Percentiles rank a stretch among this genome's conserved stretches.
phyloP scores from a whole-genome alignment of 495 filamentous ascomycete species.

The Talaromyces trachyspermus region DNA sequence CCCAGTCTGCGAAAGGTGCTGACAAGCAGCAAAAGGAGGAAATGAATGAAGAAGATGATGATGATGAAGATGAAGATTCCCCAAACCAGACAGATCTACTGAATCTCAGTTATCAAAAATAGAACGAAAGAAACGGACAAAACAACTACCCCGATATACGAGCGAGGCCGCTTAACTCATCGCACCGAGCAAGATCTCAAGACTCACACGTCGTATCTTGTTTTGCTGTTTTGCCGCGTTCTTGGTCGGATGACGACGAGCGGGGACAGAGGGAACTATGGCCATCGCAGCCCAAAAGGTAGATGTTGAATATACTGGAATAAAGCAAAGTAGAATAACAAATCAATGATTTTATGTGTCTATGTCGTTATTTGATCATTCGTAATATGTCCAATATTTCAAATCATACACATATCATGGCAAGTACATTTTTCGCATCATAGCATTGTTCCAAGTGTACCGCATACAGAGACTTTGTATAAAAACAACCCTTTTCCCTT shows the following conservation, averaged over 20 bases:
- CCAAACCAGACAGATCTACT: background rate
- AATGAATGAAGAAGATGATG: constrained; percentile 16
- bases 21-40: constrained; percentile 22
- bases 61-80: constrained; percentile 10
- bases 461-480: too few species aligned
- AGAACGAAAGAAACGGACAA: background rate
- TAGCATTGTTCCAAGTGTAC: background rate
- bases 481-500: too few species aligned
- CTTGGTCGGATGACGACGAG: constrained; percentile 82
- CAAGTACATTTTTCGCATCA: constrained; percentile 5
- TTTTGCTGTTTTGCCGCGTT: constrained; percentile 79
- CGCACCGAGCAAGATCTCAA: constrained; percentile 82
- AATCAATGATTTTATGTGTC: background rate
- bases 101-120: background rate
- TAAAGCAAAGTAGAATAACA: too few species aligned
- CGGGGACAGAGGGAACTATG: constrained; percentile 54
- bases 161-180: constrained; percentile 67
- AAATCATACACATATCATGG: background rate
- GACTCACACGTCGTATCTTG: constrained; percentile 89
- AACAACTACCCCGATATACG: constrained; percentile 26
- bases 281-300: constrained; percentile 33
- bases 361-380: background rate
- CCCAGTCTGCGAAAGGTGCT: constrained; percentile 12
- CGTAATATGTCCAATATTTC: background rate
- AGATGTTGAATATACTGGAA: too few species aligned